phyloP scores from a whole-genome alignment of 2,329 filamentous ascomycete genomes.

The Aspergillus sp. region DNA sequence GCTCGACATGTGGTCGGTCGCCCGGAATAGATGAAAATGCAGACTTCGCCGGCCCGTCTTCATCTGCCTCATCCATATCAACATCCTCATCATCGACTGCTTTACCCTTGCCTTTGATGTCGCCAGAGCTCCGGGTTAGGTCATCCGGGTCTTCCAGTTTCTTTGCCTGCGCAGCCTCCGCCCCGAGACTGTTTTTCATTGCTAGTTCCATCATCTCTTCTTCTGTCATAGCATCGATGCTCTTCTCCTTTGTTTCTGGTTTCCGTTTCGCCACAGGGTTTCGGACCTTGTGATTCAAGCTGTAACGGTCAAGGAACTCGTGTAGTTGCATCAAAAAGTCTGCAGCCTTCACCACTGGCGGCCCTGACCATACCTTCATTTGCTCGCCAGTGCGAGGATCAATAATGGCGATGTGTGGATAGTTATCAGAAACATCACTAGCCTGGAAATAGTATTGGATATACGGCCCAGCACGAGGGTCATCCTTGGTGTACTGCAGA shows the following conservation, averaged over 20 bases:
- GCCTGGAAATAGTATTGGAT: slow-evolving; percentile 84
- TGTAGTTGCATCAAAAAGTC: slow-evolving; percentile 91
- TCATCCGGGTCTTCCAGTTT: slow-evolving; percentile 81
- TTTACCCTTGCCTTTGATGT: slow-evolving; percentile 52
- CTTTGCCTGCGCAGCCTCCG: slow-evolving; percentile 44
- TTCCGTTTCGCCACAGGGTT: slow-evolving; percentile 86
- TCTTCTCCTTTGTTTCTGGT: slow-evolving; percentile 67
- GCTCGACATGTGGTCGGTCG: slow-evolving; percentile 73
- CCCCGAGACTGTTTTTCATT: slow-evolving; percentile 78
- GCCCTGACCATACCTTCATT: slow-evolving; percentile 92
- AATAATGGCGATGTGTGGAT: slow-evolving; percentile 92
- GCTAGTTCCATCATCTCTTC: slow-evolving; percentile 97
- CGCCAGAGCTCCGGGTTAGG: slow-evolving; percentile 67
- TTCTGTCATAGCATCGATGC: slow-evolving; percentile 87
- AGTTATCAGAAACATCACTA: slow-evolving; percentile 81
- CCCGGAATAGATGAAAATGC: slow-evolving; percentile 71
- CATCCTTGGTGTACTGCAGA: slow-evolving; percentile 87
- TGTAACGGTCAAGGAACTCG: slow-evolving; percentile 97
- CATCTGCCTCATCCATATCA: slow-evolving; percentile 37
- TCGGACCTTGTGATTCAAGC: slow-evolving; percentile 80
- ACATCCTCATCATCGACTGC: slow-evolving; percentile 40
- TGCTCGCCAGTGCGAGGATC: slow-evolving; percentile 95
- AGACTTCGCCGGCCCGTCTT: slow-evolving; percentile 33
- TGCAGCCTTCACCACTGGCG: slow-evolving; percentile 69
- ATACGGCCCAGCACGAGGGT: slow-evolving; percentile 75